Evolutionary conservation across 106 monocot genomes (phyloP), one percentile per base, ranked within the genome.

Genomic region (Gastrodia elata): DNA sequence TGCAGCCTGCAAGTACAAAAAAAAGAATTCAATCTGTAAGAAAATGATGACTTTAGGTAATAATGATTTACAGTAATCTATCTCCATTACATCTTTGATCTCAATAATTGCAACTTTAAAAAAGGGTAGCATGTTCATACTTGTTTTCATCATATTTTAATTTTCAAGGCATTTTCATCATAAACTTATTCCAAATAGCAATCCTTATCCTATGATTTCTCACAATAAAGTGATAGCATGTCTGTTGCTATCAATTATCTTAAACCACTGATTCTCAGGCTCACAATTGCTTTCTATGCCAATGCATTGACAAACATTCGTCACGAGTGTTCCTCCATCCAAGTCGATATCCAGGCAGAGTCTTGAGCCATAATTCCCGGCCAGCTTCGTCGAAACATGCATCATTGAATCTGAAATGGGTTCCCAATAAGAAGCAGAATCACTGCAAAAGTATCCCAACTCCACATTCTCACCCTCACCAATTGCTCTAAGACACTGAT

Each of bases 201-300:
- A 14, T 0, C 14, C 14, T 43, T 43, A 43, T 43, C 14, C 6
- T 14, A 6, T 8, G 9, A 43, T 43, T 8, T 43, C 14, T 14
- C 43, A 43, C 43, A 6, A 43, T 43, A 43, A 43, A 35, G 26
- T 46, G 6, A 8, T 41, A 9, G 38, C 28, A 40, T 5, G 70
- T 57, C 88, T 74, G 24, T 76, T 84, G 72, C 84, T 92, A 43
- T 20, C 75, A 8, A 89, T 77, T 22, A 92, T 43, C 77, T 85
- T 89, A 75, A 93, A 89, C 93, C 93, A 93, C 72, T 93, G 93
- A 44, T 78, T 82, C 69, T 87, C 81, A 3, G 87, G 76, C 6
- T 93, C 83, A 38, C 93, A 93, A 8, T 37, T 14, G 22, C 83
- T 42, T 5, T 16, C 77, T 5, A 65, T 65, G 38, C 71, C 79